Evolutionary conservation across 176 grass and related monocot genomes (phyloP).

Genomic region (Ampelocalamus luodianensis): DNA sequence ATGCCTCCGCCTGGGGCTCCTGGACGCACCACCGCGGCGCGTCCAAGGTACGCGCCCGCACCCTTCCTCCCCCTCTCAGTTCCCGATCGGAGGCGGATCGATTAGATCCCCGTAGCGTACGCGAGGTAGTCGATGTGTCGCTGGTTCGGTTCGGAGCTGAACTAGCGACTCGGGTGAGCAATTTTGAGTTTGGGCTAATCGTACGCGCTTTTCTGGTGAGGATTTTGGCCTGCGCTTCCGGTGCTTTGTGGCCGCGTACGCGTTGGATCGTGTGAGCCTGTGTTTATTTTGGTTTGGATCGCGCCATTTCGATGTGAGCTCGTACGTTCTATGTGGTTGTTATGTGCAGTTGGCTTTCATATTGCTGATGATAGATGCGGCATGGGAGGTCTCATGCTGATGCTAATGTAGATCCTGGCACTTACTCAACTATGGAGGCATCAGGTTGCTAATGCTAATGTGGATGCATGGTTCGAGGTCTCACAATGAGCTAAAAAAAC

Average conservation of each 20-base stretch:
- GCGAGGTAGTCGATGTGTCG: not conserved
- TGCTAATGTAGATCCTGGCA: not conserved
- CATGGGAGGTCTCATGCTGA: not conserved
- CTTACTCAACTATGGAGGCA: not conserved
- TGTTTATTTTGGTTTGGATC: not conserved
- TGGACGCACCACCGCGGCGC: constrained; percentile 91
- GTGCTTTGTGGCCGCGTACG: constrained; percentile 6
- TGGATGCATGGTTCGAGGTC: not conserved
- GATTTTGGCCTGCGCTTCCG: not conserved
- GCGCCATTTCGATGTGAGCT: not conserved
- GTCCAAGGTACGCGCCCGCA: constrained; percentile 62
- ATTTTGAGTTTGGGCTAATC: not conserved
- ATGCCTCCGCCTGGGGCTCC: constrained; percentile 85
- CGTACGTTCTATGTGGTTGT: not conserved
- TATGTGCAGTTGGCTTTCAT: not conserved
- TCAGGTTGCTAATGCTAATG: not conserved
- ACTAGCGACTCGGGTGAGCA: not conserved
- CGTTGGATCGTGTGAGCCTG: not conserved
- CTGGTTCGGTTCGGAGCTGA: constrained; percentile 1
- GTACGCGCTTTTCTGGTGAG: not conserved
- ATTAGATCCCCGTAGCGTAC: constrained; percentile 6
- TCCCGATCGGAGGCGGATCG: not conserved
- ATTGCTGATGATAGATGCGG: not conserved
- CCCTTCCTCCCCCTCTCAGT: not conserved
- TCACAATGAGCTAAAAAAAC: not conserved